Evolutionary conservation across 2,329 filamentous ascomycete species (phyloP).

Genomic region (Aspergillus fijiensis): DNA sequence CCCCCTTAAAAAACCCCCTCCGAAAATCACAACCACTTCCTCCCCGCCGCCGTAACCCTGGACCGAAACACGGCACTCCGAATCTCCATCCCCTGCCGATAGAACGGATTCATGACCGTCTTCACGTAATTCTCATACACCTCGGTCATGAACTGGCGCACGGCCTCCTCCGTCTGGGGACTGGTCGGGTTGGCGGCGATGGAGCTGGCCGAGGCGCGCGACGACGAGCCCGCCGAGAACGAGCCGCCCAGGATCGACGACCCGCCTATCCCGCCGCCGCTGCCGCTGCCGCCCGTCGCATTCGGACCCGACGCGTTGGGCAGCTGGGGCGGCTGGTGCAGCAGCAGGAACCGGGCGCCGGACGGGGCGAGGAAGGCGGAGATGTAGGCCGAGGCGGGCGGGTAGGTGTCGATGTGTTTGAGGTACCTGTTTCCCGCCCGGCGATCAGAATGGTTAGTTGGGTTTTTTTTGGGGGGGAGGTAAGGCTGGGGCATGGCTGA

Average conservation of each 20-base stretch:
- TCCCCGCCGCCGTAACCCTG: conserved; percentile 80
- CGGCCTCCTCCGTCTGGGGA: conserved; percentile 90
- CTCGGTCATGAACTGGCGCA: conserved; percentile 90
- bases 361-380: conserved; percentile 91
- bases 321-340: conserved; percentile 71
- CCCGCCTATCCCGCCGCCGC: no score
- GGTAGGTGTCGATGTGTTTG: conserved; percentile 95
- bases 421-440: conserved; percentile 66
- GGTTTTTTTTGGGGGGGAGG: neutral
- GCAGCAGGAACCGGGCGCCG: conserved; percentile 89
- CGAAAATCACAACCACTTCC: conserved; percentile 73
- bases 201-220: conserved; percentile 60
- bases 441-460: neutral
- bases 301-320: conserved; percentile 34
- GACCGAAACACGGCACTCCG: conserved; percentile 81
- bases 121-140: conserved; percentile 98
- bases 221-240: conserved; percentile 23
- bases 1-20: neutral
- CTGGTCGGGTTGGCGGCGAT: conserved; percentile 82
- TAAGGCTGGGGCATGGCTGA: conserved; percentile 42
- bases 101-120: conserved; percentile 96
- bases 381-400: conserved; percentile 77
- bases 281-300: neutral
- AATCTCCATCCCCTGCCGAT: conserved; percentile 79
- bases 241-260: conserved; percentile 28